Evolutionary conservation across 805 yeast species (phyloP).

Genomic region (Ogataea paradorogensis): DNA sequence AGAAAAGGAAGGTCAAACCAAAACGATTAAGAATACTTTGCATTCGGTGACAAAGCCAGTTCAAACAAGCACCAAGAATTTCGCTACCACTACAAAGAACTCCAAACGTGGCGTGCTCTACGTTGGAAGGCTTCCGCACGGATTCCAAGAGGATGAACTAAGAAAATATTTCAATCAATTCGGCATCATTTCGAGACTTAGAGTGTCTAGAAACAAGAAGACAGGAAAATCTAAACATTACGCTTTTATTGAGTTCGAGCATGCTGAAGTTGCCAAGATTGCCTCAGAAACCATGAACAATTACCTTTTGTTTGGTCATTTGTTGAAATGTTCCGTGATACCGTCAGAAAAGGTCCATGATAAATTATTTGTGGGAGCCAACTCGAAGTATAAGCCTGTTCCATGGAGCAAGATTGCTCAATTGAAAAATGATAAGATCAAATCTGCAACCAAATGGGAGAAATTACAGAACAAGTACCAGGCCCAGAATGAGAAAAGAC

Average conservation of each 20-base stretch:
- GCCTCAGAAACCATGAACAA: slow-evolving; percentile 97
- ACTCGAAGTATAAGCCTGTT: slow-evolving; percentile 51
- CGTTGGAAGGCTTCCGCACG: slow-evolving; percentile 89
- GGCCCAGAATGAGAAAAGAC: slow-evolving; percentile 41
- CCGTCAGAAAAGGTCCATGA: slow-evolving; percentile 57
- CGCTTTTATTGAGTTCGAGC: slow-evolving; percentile 82
- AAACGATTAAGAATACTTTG: slow-evolving; percentile 18
- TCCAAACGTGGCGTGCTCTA: slow-evolving; percentile 67
- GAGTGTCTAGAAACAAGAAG: slow-evolving; percentile 83
- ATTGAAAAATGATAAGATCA: slow-evolving; percentile 54
- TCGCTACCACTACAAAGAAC: slow-evolving; percentile 13
- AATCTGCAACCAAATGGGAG: slow-evolving; percentile 55
- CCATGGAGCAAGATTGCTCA: slow-evolving; percentile 59
- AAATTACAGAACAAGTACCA: slow-evolving; percentile 47
- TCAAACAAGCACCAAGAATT: slow-evolving; percentile 1
- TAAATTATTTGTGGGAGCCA: slow-evolving; percentile 57
- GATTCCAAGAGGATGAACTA: slow-evolving; percentile 81
- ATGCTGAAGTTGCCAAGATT: slow-evolving; percentile 71
- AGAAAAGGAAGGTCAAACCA: slow-evolving; percentile 1
- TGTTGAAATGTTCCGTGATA: slow-evolving; percentile 57
- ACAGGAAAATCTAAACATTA: slow-evolving; percentile 90
- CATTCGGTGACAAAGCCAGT: slow-evolving; percentile 27
- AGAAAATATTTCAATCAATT: slow-evolving; percentile 84
- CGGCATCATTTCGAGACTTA: slow-evolving; percentile 76
- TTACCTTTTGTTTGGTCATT: slow-evolving; percentile 83